phyloP scores from a whole-genome alignment of 345 rosid species.

The Carallia brachiata region DNA sequence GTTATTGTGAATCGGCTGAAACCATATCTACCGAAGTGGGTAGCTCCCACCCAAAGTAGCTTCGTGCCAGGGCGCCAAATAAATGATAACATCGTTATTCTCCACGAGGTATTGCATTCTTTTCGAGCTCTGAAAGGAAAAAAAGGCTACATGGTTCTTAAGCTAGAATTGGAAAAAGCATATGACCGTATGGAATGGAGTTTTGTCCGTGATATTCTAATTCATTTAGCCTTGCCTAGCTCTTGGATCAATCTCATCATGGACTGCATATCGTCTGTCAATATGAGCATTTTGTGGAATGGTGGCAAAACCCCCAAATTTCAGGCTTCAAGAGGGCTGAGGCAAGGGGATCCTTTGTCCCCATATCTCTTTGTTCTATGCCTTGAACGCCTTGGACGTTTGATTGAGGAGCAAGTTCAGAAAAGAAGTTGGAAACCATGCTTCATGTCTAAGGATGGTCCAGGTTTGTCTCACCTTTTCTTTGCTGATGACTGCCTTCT shows the following conservation, averaged over 20 bases:
- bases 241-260: background rate
- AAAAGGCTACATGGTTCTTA: background rate
- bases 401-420: background rate
- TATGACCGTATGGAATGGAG: constrained; percentile 3
- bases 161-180: constrained; percentile 12
- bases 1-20: background rate
- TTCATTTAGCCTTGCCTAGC: background rate
- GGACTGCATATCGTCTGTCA: background rate
- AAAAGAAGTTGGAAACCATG: no score
- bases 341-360: background rate
- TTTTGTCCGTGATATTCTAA: background rate
- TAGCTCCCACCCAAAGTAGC: background rate
- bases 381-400: background rate
- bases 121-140: background rate
- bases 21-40: accelerated
- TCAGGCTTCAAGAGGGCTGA: background rate
- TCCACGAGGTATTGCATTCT: background rate
- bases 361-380: background rate
- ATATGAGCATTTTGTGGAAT: background rate
- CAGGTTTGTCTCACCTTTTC: no score
- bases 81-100: background rate
- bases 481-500: no score
- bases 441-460: no score
- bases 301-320: background rate
- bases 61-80: background rate